These are phyloP conservation scores for Butyriboletus loyo DNA, from an alignment of 768 basidiomycete genomes.

Conservation along the genomic window DNA sequence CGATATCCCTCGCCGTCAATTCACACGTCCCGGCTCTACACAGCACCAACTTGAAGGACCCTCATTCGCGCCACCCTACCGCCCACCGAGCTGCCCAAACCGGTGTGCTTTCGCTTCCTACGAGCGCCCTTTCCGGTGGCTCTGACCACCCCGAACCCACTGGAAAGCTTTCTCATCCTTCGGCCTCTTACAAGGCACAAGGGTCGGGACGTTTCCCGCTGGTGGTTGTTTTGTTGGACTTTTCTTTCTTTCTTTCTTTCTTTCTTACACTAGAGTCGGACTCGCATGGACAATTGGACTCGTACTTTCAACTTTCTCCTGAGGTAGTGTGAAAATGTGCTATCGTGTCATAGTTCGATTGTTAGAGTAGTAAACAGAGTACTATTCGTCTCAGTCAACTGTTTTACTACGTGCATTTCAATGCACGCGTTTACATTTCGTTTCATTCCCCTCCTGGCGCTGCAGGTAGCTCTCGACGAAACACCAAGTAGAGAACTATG, in stretches of 20 bases:
- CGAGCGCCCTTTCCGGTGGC: neutral
- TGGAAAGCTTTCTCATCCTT: neutral
- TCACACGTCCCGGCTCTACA: neutral
- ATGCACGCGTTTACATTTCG: too few relatives aligned
- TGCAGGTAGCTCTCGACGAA: too few relatives aligned
- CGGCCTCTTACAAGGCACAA: neutral
- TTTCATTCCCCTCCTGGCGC: too few relatives aligned
- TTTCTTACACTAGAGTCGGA: neutral
- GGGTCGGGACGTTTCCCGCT: neutral
- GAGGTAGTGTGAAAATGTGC: neutral
- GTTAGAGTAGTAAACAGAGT: neutral
- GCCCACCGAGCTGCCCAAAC: neutral
- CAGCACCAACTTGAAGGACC: neutral
- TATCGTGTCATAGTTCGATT: neutral
- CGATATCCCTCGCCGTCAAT: neutral
- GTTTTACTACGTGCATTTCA: neutral
- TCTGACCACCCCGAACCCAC: neutral
- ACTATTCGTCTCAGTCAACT: too few relatives aligned
- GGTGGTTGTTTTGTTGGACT: neutral
- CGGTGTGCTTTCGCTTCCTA: neutral
- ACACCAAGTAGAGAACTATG: too few relatives aligned
- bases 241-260: neutral
- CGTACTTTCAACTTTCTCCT: neutral
- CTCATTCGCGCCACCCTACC: neutral
- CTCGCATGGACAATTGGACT: neutral